A percentile compares a stretch with the other conserved stretches of the same genome.
These are phyloP conservation scores for Petasospora rhodanensis DNA, from an alignment of 1,139 yeast species.

Conservation along the genomic window DNA sequence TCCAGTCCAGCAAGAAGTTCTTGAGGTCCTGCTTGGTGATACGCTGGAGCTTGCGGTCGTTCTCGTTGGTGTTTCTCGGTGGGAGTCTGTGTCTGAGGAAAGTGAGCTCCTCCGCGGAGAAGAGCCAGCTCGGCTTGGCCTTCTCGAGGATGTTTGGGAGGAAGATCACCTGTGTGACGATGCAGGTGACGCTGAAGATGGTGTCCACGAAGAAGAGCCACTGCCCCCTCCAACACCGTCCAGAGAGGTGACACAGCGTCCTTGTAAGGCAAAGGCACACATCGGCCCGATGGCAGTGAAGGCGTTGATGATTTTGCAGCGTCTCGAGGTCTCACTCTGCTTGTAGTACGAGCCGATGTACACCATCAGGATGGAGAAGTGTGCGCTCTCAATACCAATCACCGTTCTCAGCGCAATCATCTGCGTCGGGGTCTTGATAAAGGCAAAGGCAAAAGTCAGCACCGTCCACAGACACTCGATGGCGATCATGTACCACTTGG, in stretches of 20 bases:
- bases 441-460: constrained; percentile 42
- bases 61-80: constrained; percentile 24
- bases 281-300: constrained; percentile 50
- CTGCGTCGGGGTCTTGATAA: constrained; percentile 42
- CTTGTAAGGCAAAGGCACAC: constrained; percentile 54
- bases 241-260: constrained; percentile 42
- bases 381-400: constrained; percentile 27
- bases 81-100: constrained; percentile 35
- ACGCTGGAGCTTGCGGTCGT: constrained; percentile 2
- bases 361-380: constrained; percentile 25
- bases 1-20: constrained; percentile 33
- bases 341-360: constrained; percentile 28
- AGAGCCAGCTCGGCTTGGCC: constrained; percentile 34
- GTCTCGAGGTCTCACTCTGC: constrained; percentile 24
- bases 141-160: constrained; percentile 57
- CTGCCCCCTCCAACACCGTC: constrained; percentile 52
- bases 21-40: constrained; percentile 31
- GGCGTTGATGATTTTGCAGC: constrained; percentile 41
- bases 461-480: constrained; percentile 42
- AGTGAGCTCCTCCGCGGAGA: constrained; percentile 34
- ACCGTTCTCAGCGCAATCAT: constrained; percentile 43
- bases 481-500: constrained; percentile 15
- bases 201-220: constrained; percentile 67
- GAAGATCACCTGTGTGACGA: constrained; percentile 46
- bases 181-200: constrained; percentile 44